Evolutionary conservation across 257 asterid species (phyloP).

Genomic region (Solanum lignicaule): DNA sequence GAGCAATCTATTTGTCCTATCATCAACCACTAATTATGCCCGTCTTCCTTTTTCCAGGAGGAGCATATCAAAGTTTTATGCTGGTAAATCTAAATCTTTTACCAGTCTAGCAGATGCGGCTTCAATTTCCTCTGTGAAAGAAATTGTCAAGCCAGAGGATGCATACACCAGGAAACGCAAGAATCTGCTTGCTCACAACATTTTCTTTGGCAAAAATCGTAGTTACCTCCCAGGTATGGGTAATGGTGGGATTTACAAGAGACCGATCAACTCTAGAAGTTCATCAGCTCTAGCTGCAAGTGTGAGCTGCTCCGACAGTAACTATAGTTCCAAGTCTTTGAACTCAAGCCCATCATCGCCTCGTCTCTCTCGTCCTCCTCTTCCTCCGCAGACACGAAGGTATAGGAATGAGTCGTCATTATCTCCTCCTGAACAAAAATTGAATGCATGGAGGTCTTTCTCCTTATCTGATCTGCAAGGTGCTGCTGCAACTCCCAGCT

Average conservation of each 20-base stretch:
- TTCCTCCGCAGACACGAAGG: conserved; percentile 53
- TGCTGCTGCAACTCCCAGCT: conserved; percentile 33
- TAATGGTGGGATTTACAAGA: conserved; percentile 41
- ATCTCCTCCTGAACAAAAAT: conserved; percentile 37
- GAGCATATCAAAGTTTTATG: conserved; percentile 28
- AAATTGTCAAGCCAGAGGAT: conserved; percentile 54
- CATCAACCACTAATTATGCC: not conserved
- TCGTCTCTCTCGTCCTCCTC: conserved; percentile 51
- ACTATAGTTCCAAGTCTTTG: conserved; percentile 35
- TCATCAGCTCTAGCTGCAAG: conserved; percentile 36
- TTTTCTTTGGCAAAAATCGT: conserved; percentile 44
- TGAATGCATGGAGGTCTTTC: conserved; percentile 54
- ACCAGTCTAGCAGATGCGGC: conserved; percentile 60
- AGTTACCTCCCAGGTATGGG: conserved; percentile 18
- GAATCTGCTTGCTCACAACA: conserved; percentile 50
- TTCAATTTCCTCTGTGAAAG: conserved; percentile 39
- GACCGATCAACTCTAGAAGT: conserved; percentile 46
- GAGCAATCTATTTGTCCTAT: not conserved
- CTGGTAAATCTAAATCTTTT: conserved; percentile 38
- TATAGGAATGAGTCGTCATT: conserved; percentile 17
- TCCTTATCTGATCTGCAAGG: conserved; percentile 75
- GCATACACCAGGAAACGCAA: conserved; percentile 59
- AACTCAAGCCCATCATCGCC: conserved; percentile 46
- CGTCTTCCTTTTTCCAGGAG: conserved; percentile 18
- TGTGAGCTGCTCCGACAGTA: conserved; percentile 33